phyloP scores from a whole-genome alignment of 2,329 filamentous ascomycete species.

The Sporothrix pseudoabietina region DNA sequence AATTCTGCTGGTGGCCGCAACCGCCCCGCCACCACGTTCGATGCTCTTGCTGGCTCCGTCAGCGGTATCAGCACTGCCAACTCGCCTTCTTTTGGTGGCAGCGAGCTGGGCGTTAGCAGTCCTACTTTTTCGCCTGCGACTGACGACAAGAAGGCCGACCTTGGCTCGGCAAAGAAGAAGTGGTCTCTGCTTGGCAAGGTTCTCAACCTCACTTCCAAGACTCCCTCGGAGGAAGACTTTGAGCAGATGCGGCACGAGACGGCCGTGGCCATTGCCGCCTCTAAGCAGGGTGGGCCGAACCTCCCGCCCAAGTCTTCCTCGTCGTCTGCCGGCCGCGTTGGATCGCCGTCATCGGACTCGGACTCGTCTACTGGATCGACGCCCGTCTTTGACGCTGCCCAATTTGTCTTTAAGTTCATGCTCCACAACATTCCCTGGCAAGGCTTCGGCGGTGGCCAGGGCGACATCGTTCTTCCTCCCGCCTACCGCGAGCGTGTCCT shows the following conservation, averaged over 20 bases:
- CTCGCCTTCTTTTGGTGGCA: constrained; percentile 31
- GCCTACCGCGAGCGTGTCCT: constrained; percentile 62
- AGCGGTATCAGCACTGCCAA: constrained; percentile 10
- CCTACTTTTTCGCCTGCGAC: not conserved
- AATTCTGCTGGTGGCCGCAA: not conserved
- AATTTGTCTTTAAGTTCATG: constrained; percentile 73
- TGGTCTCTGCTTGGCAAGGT: constrained; percentile 68
- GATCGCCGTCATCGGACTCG: constrained; percentile 49
- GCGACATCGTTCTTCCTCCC: constrained; percentile 58
- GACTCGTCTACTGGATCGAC: constrained; percentile 58
- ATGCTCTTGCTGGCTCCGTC: constrained; percentile 28
- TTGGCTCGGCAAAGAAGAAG: constrained; percentile 54
- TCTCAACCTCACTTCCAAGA: constrained; percentile 49
- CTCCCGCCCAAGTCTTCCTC: constrained; percentile 45
- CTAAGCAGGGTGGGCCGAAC: constrained; percentile 34
- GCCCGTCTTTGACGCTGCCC: constrained; percentile 57
- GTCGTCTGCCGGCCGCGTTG: constrained; percentile 33
- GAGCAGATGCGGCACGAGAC: constrained; percentile 55
- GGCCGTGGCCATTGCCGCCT: constrained; percentile 46
- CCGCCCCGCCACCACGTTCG: constrained; percentile 25
- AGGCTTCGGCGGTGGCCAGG: constrained; percentile 28
- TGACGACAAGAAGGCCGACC: constrained; percentile 37
- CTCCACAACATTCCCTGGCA: constrained; percentile 54
- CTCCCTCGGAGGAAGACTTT: constrained; percentile 48
- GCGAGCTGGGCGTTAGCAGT: constrained; percentile 28